phyloP scores from a whole-genome alignment of 805 yeast species.

The Starmerella ratchasimensis region DNA sequence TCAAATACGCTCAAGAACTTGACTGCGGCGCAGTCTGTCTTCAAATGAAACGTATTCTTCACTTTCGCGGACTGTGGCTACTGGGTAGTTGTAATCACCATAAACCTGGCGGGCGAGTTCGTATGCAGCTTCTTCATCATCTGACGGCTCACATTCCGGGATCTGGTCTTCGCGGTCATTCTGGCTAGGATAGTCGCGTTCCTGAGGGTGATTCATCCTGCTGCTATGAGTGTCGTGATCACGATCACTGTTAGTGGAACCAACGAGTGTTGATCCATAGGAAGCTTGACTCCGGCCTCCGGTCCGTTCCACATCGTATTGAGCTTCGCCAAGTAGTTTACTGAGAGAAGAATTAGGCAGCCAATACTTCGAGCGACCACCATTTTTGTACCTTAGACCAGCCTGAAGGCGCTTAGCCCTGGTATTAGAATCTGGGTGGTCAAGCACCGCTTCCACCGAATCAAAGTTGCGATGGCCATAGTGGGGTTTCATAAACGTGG shows the following conservation, averaged over 20 bases:
- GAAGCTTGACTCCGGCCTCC: too few relatives aligned
- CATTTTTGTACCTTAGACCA: conserved; percentile 67
- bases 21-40: conserved; percentile 15
- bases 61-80: conserved; percentile 26
- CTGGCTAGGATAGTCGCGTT: too few relatives aligned
- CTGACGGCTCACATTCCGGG: conserved; percentile 15
- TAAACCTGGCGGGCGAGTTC: conserved; percentile 25
- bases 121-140: conserved; percentile 27
- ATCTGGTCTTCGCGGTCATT: neutral
- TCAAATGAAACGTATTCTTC: conserved; percentile 18
- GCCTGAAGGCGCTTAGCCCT: conserved; percentile 59
- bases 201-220: neutral
- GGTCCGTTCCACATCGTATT: neutral
- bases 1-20: conserved; percentile 3
- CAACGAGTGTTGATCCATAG: conserved; percentile 1
- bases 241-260: too few relatives aligned
- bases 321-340: neutral
- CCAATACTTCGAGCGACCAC: conserved; percentile 81
- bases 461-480: conserved; percentile 78
- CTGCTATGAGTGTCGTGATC: neutral
- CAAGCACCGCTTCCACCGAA: conserved; percentile 52
- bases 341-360: conserved; percentile 27
- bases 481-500: conserved; percentile 51
- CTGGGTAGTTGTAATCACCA: conserved; percentile 34
- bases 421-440: conserved; percentile 50